Base-by-base conservation (phyloP, 2,329 filamentous ascomycete genomes). In the Albophoma yamanashiensis region DNA sequence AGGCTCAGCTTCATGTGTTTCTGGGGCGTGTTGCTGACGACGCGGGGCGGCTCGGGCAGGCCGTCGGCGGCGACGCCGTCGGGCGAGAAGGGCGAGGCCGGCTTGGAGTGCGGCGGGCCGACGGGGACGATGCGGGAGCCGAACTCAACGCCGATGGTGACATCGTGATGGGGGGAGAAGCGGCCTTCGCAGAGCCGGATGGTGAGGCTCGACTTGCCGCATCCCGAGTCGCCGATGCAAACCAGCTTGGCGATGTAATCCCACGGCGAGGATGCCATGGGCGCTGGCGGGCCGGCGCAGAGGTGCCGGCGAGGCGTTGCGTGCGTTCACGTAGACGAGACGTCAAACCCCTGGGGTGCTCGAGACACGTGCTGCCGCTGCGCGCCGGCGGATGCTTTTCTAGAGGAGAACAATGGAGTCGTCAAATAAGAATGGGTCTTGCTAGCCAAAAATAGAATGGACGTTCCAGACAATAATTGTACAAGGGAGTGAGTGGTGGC, bases 181-280 rank as follows among this genome's bases (percentile, higher is more conserved):
- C 93, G 91, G 68, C 92, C 92, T 82, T 97, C 93, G 79, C 93
- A 97, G 64, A 97, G 89, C 64, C 93, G 91, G 73, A 97, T 92
- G 60, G 92, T 96, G 67, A 97, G 85, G 75, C 91, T 85, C 63
- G 91, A 96, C 81, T 99, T 99, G 70, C 94, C 94, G 72, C 91
- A 96, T 72, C 92, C 94, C 55, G 89, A 94, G 79, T 97, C 94
- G 74, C 94, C 94, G 70, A 99, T 92, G 78, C 91, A 96, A 71
- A 97, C 93, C 69, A 99, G 90, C 78, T 99, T 99, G 75, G 93
- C 92, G 73, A 97, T 99, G 80, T 95, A 97, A 79, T 97, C 92
- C 93, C 93, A 97, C 75, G 91, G 88, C 70, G 87, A 83, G 64
- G 78, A 74, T 70, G 82, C 81, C 82, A 86, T 86, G 72, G 67